phyloP scores from a whole-genome alignment of 1,284 basidiomycete genomes.

The Apiotrichum veenhuisii region DNA sequence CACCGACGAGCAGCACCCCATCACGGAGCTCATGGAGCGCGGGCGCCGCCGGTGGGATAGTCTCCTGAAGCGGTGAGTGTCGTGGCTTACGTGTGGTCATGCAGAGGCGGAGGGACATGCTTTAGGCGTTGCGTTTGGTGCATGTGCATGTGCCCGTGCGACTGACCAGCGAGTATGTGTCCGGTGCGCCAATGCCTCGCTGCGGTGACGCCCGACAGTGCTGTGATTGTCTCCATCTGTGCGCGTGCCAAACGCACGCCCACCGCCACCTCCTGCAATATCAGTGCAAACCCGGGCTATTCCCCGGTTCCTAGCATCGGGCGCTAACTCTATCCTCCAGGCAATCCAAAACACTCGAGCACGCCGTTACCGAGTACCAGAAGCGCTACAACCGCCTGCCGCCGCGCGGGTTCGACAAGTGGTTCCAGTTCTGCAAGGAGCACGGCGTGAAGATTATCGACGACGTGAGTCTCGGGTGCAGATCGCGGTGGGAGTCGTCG shows the following conservation, averaged over 20 bases:
- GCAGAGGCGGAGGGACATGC: too few species aligned
- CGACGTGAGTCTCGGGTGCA: conserved; percentile 35
- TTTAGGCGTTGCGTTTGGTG: too few species aligned
- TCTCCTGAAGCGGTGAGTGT: conserved; percentile 37
- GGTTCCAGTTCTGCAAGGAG: conserved; percentile 44
- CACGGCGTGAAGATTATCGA: conserved; percentile 50
- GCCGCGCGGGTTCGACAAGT: conserved; percentile 52
- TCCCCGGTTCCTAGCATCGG: too few species aligned
- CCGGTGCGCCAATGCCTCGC: too few species aligned
- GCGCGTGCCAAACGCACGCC: too few species aligned
- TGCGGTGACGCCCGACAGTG: too few species aligned
- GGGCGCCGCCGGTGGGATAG: conserved; percentile 36
- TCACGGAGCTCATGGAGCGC: conserved; percentile 36
- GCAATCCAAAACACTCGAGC: conserved; percentile 44
- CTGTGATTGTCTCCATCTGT: too few species aligned
- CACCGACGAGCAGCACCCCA: conserved; percentile 36
- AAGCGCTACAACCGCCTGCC: conserved; percentile 48
- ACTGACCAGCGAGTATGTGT: too few species aligned
- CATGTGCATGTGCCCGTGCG: too few species aligned
- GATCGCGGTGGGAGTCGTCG: too few species aligned
- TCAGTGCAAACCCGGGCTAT: too few species aligned
- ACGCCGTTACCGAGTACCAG: conserved; percentile 50
- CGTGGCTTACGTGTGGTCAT: neutral
- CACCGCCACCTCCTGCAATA: too few species aligned
- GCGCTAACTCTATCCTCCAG: conserved; percentile 14